Evolutionary conservation across 345 rosid genomes (phyloP).

Genomic region (Gossypium stocksii): DNA sequence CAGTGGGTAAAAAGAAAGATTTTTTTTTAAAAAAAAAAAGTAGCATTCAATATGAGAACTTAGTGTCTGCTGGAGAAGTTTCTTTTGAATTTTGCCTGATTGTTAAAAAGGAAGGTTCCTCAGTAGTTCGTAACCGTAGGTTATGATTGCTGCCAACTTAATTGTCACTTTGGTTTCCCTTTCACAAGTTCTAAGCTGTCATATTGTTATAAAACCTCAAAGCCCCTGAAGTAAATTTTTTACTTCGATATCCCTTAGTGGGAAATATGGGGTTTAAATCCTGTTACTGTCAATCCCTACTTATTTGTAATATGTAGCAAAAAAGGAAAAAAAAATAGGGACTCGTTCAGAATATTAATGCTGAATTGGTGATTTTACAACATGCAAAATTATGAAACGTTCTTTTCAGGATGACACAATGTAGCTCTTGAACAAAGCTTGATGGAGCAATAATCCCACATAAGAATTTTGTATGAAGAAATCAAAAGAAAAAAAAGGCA

Average conservation of each 20-base stretch:
- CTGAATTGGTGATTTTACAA: not conserved
- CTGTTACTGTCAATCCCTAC: too few species aligned
- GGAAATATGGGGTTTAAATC: too few species aligned
- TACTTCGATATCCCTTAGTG: too few species aligned
- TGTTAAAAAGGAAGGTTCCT: not conserved
- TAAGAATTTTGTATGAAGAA: not conserved
- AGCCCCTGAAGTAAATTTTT: too few species aligned
- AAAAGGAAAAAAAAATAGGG: too few species aligned
- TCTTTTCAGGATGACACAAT: not conserved
- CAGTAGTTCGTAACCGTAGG: too few species aligned
- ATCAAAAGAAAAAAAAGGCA: not conserved
- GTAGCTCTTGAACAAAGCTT: constrained; percentile 17
- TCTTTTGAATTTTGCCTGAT: not conserved
- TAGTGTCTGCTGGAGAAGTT: not conserved
- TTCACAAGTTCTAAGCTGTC: too few species aligned
- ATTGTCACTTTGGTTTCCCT: too few species aligned
- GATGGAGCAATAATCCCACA: constrained; percentile 7
- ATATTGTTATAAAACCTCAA: too few species aligned
- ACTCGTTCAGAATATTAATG: not conserved
- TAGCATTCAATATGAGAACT: not conserved
- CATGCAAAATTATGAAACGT: not conserved
- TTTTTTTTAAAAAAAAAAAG: not conserved
- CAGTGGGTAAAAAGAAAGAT: not conserved
- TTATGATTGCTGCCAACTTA: too few species aligned
- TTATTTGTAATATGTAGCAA: too few species aligned